phyloP scores from a whole-genome alignment of 306 rosid species.

The Inga oerstediana region DNA sequence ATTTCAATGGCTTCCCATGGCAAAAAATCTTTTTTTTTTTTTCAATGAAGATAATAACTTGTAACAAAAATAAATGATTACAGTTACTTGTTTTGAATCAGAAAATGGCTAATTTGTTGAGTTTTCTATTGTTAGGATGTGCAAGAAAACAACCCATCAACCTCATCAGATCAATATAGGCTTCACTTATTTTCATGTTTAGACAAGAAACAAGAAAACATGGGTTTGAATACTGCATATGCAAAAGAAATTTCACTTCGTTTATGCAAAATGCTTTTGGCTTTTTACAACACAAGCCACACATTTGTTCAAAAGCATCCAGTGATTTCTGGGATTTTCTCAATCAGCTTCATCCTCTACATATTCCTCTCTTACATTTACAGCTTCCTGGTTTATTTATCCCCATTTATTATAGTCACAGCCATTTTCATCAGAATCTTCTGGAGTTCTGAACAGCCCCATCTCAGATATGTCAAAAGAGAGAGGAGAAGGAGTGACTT shows the following conservation, averaged over 20 bases:
- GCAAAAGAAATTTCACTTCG: constrained; percentile 49
- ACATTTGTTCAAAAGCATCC: constrained; percentile 56
- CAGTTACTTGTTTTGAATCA: constrained; percentile 21
- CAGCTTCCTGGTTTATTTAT: constrained; percentile 53
- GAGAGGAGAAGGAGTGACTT: constrained; percentile 25
- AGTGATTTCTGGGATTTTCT: constrained; percentile 41
- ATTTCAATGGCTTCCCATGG: constrained; percentile 8
- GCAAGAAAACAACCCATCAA: background rate
- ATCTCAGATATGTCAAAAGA: constrained; percentile 13
- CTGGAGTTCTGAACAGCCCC: constrained; percentile 72
- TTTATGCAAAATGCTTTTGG: constrained; percentile 44
- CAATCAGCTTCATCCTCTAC: constrained; percentile 46
- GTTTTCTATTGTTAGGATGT: constrained; percentile 4
- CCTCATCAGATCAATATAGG: constrained; percentile 24
- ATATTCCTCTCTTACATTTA: constrained; percentile 52
- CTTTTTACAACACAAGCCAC: constrained; percentile 40
- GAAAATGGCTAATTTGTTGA: constrained; percentile 28
- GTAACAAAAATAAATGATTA: constrained; percentile 27
- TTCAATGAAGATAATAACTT: constrained; percentile 12
- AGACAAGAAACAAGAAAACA: constrained; percentile 25
- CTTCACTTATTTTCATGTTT: background rate
- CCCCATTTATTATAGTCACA: constrained; percentile 60
- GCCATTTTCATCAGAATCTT: constrained; percentile 58
- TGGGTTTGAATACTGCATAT: constrained; percentile 54
- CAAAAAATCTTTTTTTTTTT: constrained; percentile 7